phyloP scores from a whole-genome alignment of 169 alveolate genomes.

The Plasmodium coatneyi region DNA sequence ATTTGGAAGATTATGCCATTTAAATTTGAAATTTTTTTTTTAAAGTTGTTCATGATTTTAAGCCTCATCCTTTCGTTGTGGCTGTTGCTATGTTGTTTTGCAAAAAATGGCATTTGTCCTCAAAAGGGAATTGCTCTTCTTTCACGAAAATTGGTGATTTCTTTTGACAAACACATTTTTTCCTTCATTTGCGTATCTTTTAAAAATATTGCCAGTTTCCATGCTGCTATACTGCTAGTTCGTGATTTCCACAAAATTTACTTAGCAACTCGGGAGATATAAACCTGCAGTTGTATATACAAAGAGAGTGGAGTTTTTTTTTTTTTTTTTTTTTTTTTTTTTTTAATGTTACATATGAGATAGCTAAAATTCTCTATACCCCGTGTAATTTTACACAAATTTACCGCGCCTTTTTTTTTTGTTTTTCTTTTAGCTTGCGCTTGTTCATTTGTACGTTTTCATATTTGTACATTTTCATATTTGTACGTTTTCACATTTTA shows the following conservation, averaged over 20 bases:
- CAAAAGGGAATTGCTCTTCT: constrained; percentile 4
- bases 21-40: constrained; percentile 17
- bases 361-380: constrained; percentile 31
- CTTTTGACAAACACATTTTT: constrained; percentile 19
- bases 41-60: constrained; percentile 34
- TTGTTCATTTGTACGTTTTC: background rate
- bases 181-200: background rate
- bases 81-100: constrained; percentile 33
- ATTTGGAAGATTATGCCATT: background rate
- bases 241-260: background rate
- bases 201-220: background rate
- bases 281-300: background rate
- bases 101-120: constrained; percentile 34
- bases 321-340: constrained; percentile 48
- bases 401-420: constrained; percentile 1
- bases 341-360: background rate
- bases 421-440: constrained; percentile 6
- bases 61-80: constrained; percentile 18
- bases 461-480: background rate
- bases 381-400: constrained; percentile 11
- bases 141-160: constrained; percentile 41
- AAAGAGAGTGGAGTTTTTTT: constrained; percentile 16
- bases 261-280: constrained; percentile 20
- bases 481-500: background rate
- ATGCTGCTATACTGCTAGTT: background rate